Percentiles rank a stretch among this genome's conserved stretches.
These are phyloP conservation scores for Claviceps sp. DNA, from an alignment of 2,329 filamentous ascomycete species.

Conservation along the genomic window DNA sequence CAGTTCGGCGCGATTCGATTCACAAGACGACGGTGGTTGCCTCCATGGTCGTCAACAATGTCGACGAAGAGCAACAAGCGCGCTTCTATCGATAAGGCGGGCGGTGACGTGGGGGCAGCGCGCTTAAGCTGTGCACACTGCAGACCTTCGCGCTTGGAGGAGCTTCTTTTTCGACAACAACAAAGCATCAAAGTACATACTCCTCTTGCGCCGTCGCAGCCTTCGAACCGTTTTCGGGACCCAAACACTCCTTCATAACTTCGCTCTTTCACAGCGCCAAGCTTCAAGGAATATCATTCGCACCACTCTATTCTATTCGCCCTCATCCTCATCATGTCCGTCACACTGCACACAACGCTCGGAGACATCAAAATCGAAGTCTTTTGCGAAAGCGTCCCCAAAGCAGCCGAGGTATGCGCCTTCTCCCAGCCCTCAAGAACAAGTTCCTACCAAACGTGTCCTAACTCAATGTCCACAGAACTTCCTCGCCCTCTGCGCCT, in stretches of 20 bases:
- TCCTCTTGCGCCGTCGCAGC: no score
- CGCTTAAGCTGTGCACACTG: no score
- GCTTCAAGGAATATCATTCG: background rate
- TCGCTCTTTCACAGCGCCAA: background rate
- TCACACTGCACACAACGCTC: constrained; percentile 71
- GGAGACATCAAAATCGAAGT: constrained; percentile 92
- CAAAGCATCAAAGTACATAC: no score
- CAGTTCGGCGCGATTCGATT: background rate
- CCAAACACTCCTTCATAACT: background rate
- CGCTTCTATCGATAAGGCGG: no score
- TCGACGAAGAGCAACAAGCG: no score
- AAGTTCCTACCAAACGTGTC: no score
- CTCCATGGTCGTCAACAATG: no score
- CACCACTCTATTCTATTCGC: background rate
- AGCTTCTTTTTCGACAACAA: no score
- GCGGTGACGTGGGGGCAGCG: no score
- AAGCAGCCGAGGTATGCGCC: constrained; percentile 62
- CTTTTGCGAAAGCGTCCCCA: constrained; percentile 89
- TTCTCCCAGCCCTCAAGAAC: background rate
- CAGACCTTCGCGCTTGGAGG: no score
- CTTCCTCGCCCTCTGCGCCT: constrained; percentile 77
- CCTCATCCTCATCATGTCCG: constrained; percentile 35
- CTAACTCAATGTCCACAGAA: constrained; percentile 37
- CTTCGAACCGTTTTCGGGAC: no score
- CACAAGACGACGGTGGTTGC: background rate